A percentile compares a stretch with the other conserved stretches of the same genome.
phyloP scores from a whole-genome alignment of 1,284 basidiomycete species.

The Bjerkandera adusta region DNA sequence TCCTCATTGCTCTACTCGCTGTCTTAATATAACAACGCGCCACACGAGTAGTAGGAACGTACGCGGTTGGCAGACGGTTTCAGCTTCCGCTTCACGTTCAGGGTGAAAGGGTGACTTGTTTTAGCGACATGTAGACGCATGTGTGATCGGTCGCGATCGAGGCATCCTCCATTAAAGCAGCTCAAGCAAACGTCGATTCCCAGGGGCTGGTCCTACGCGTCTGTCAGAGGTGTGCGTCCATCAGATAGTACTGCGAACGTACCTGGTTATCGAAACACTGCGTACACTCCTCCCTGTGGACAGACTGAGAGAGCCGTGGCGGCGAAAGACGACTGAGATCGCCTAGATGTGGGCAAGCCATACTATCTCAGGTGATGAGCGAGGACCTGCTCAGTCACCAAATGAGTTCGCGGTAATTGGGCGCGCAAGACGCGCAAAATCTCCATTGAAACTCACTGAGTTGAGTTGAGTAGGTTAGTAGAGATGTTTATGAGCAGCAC shows the following conservation, averaged over 20 bases:
- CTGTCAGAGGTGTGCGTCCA: conserved; percentile 1
- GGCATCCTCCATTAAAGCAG: conserved; percentile 94
- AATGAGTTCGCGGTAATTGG: background rate
- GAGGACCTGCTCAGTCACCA: background rate
- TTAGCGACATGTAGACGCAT: conserved; percentile 70
- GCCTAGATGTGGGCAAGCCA: conserved; percentile 32
- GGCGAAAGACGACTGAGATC: conserved; percentile 38
- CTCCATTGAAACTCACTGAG: too few species aligned
- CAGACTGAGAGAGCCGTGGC: conserved; percentile 47
- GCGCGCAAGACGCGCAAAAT: too few species aligned
- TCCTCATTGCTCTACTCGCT: conserved; percentile 44
- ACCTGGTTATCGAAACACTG: conserved; percentile 97
- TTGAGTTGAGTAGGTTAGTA: too few species aligned
- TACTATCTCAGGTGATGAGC: background rate
- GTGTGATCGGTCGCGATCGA: conserved; percentile 63
- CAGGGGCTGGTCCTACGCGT: conserved; percentile 58
- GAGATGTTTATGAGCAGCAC: too few species aligned
- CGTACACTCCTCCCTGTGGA: conserved; percentile 89
- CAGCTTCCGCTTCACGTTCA: conserved; percentile 79
- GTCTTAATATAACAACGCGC: too few species aligned
- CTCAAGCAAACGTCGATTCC: conserved; percentile 90
- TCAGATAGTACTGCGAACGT: conserved; percentile 16
- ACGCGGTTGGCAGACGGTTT: conserved; percentile 72
- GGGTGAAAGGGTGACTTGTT: conserved; percentile 72
- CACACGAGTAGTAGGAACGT: conserved; percentile 32